Evolutionary conservation across 116 monocot species (phyloP), one percentile per base, ranked within the genome.

Genomic region (Trichopus zeylanicus): DNA sequence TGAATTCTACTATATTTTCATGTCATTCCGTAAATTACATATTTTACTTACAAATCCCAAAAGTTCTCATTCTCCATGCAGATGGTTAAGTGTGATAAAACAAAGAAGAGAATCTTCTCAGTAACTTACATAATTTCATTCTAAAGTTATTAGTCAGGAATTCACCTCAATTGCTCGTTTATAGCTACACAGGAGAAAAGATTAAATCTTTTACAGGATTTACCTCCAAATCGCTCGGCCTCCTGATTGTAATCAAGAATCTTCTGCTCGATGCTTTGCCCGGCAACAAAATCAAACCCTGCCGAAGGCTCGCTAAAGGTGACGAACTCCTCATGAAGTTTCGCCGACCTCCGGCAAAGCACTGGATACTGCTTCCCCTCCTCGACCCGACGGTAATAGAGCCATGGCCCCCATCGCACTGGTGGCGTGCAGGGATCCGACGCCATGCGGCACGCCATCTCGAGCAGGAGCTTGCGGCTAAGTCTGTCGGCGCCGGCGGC

Each of bases 151-250:
- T n/a, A n/a, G n/a, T n/a, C n/a, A n/a, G n/a, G n/a, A n/a, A n/a
- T n/a, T n/a, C n/a, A n/a, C n/a, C n/a, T n/a, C n/a, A n/a, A n/a
- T n/a, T n/a, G n/a, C n/a, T n/a, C n/a, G n/a, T n/a, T n/a, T n/a
- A n/a, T n/a, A n/a, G n/a, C n/a, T n/a, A n/a, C n/a, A 51, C 4
- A 51, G 0, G 6, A 22, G 9, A 20, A 5, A 51, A 51, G 24
- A 5, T 51, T 20, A 4, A 22, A 8, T 23, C 27, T 5, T 55
- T 29, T 62, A 39, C n/a, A n/a, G n/a, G n/a, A n/a, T n/a, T 75
- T 55, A 91, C 97, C 97, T 82, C 85, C 91, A 38, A 88, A 98
- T 8, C 84, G 54, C 66, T 91, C 91, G 0, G 91, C 81, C 64
- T 98, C 97, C 27, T 53, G 47, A 53, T 91, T 98, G 54, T 98